Conservation (phyloP, 331 rosid species). For the Acacia pycnantha region DNA sequence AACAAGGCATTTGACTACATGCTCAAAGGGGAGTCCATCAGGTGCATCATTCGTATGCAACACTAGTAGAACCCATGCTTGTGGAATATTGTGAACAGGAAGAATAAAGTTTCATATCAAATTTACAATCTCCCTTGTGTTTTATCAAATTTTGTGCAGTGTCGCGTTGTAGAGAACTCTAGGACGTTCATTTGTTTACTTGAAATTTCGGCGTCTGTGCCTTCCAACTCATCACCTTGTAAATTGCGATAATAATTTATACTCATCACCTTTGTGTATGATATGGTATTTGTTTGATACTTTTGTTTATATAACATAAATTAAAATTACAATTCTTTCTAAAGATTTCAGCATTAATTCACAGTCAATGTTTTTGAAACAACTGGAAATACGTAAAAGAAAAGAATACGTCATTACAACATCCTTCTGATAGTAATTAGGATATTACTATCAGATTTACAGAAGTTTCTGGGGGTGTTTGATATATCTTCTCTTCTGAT, state of each 20-base stretch:
- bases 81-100: neutral
- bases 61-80: conserved; percentile 22
- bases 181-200: neutral
- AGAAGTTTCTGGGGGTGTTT: no score
- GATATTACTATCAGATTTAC: no score
- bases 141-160: neutral
- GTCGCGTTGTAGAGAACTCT: neutral
- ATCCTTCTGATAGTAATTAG: no score
- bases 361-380: neutral
- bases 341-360: neutral
- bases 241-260: neutral
- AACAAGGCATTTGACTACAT: conserved; percentile 87
- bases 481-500: no score
- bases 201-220: neutral
- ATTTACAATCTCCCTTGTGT: neutral
- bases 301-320: neutral
- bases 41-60: conserved; percentile 75
- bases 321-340: no score
- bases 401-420: no score
- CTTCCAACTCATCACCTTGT: neutral
- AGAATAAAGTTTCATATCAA: neutral
- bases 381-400: no score
- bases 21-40: conserved; percentile 71
- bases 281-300: neutral
- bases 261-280: neutral